Evolutionary conservation across 2,329 filamentous ascomycete genomes (phyloP).

Genomic region (Fusarium incarnatum): DNA sequence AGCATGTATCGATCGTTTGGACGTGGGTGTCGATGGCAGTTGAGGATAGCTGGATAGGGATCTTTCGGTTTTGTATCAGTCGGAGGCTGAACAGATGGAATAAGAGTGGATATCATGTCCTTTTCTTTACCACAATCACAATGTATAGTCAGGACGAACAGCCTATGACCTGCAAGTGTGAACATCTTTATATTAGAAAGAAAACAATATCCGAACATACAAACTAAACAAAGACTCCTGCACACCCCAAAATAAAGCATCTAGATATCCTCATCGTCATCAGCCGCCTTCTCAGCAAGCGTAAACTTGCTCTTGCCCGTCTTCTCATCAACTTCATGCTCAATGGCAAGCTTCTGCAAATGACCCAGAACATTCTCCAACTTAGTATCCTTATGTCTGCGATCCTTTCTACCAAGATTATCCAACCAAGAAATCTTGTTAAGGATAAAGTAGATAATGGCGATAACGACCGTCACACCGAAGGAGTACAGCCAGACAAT

Average conservation of each 20-base stretch:
- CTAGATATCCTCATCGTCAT: conserved; percentile 35
- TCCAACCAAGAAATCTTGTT: conserved; percentile 34
- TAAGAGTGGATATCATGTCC: background rate
- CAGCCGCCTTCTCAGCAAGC: conserved; percentile 16
- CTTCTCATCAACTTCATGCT: conserved; percentile 33
- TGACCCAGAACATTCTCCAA: conserved; percentile 28
- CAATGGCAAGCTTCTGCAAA: conserved; percentile 29
- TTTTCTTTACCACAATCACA: background rate
- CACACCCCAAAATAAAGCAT: fast-evolving
- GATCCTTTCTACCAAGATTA: conserved; percentile 25
- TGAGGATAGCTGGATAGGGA: no score
- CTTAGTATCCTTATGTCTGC: conserved; percentile 26
- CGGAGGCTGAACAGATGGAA: background rate
- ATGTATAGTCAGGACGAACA: background rate
- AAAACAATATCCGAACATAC: background rate
- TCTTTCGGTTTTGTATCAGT: no score
- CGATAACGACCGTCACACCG: conserved; percentile 26
- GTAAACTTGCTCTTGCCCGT: conserved; percentile 26
- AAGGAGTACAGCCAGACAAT: conserved; percentile 35
- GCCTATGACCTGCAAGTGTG: background rate
- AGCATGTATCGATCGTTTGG: no score
- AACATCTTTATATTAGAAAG: background rate
- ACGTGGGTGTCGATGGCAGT: no score
- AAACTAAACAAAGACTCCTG: background rate
- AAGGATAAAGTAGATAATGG: conserved; percentile 28